These are phyloP conservation scores for Wilhelminamyces savonicus DNA, from an alignment of 805 yeast genomes.

Conservation along the genomic window DNA sequence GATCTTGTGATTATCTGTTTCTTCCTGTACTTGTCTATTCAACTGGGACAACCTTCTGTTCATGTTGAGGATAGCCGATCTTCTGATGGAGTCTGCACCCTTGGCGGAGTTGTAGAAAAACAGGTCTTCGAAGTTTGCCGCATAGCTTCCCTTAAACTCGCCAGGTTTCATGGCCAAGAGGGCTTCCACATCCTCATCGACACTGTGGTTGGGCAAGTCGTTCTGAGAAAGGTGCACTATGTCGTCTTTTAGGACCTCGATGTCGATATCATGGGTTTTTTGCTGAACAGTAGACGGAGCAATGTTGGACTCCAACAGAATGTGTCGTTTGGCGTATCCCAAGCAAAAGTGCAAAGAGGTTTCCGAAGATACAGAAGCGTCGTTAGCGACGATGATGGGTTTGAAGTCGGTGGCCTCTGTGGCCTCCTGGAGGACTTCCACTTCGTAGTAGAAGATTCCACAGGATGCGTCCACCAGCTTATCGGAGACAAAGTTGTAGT, in stretches of 20 bases:
- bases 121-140: conserved; percentile 34
- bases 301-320: conserved; percentile 14
- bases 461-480: conserved; percentile 23
- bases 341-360: conserved; percentile 25
- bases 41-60: conserved; percentile 29
- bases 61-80: conserved; percentile 28
- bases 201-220: conserved; percentile 2
- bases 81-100: conserved; percentile 19
- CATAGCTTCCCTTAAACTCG: conserved; percentile 34
- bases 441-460: conserved; percentile 38
- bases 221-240: conserved; percentile 13
- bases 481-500: conserved; percentile 33
- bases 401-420: conserved; percentile 23
- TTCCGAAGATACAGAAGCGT: conserved; percentile 26
- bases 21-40: conserved; percentile 18
- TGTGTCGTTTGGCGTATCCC: conserved; percentile 26
- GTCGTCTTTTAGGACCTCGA: conserved; percentile 23
- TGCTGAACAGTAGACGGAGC: conserved; percentile 5
- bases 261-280: conserved; percentile 14
- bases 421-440: conserved; percentile 28
- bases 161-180: conserved; percentile 32
- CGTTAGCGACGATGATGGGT: conserved; percentile 28
- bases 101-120: conserved; percentile 33
- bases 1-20: conserved; percentile 25
- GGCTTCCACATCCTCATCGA: conserved; percentile 14